These are phyloP conservation scores for Amorphotheca resinae DNA, from an alignment of 495 filamentous ascomycete genomes.

Conservation along the genomic window DNA sequence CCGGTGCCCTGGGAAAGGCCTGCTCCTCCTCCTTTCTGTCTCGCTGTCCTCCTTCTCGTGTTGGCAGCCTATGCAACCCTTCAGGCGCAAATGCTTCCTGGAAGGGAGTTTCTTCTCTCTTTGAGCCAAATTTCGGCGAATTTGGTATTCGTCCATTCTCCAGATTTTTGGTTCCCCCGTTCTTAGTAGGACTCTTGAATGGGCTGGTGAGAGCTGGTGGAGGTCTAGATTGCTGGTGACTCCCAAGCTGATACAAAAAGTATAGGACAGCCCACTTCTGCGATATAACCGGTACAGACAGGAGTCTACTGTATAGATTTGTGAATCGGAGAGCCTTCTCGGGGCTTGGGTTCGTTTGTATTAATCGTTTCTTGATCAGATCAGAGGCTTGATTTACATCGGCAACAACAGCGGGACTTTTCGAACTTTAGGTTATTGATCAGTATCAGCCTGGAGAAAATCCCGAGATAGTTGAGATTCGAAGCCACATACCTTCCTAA, in stretches of 20 bases:
- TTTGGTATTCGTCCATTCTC: conserved; percentile 5
- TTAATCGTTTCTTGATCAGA: conserved; percentile 76
- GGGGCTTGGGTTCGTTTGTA: conserved; percentile 59
- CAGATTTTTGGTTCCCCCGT: background rate
- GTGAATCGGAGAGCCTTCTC: conserved; percentile 81
- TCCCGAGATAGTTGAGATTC: background rate
- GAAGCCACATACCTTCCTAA: conserved; percentile 32
- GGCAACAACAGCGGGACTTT: conserved; percentile 24
- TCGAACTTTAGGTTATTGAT: conserved; percentile 11
- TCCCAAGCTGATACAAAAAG: conserved; percentile 70
- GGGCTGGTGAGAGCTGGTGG: conserved; percentile 18
- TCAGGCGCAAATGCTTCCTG: conserved; percentile 43
- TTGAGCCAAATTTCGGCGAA: conserved; percentile 17
- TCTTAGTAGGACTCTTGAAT: conserved; percentile 21
- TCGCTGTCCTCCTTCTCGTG: conserved; percentile 13
- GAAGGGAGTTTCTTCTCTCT: conserved; percentile 29
- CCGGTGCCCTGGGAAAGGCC: conserved; percentile 13
- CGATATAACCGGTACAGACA: conserved; percentile 78
- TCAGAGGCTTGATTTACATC: conserved; percentile 78
- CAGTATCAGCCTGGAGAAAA: conserved; percentile 2
- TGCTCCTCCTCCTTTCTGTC: conserved; percentile 19
- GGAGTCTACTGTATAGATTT: conserved; percentile 73
- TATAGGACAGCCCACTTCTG: conserved; percentile 97
- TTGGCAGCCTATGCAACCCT: conserved; percentile 27
- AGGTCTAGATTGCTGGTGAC: conserved; percentile 27